phyloP scores from a whole-genome alignment of 495 filamentous ascomycete genomes.

The Aspergillus sparsus region DNA sequence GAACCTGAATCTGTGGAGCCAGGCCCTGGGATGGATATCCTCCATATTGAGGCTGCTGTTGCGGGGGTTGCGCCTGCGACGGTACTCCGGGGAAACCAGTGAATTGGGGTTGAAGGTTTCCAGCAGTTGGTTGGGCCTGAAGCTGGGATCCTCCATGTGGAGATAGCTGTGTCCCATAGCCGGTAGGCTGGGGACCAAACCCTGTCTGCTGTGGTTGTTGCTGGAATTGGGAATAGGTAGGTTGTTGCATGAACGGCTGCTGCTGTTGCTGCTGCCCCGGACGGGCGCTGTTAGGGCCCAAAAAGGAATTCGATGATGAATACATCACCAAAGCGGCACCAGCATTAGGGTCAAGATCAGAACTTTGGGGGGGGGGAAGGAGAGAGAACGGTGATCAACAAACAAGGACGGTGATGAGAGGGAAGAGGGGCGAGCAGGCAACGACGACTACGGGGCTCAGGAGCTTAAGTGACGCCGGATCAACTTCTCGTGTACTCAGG shows the following conservation, averaged over 20 bases:
- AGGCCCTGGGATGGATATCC: slow-evolving; percentile 44
- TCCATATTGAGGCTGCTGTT: slow-evolving; percentile 47
- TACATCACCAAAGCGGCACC: slow-evolving; percentile 62
- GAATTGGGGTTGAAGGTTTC: slow-evolving; percentile 63
- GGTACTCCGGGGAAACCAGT: slow-evolving; percentile 54
- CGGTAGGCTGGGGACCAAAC: slow-evolving; percentile 53
- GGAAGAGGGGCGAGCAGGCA: slow-evolving; percentile 13
- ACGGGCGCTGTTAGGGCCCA: slow-evolving; percentile 73
- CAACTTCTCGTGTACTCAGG: slow-evolving; percentile 19
- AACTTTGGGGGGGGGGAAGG: slow-evolving; percentile 25
- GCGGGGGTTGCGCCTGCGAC: slow-evolving; percentile 40
- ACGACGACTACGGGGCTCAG: slow-evolving; percentile 13
- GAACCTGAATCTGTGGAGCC: slow-evolving; percentile 52
- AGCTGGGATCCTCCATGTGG: slow-evolving; percentile 51
- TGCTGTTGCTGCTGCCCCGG: slow-evolving; percentile 59
- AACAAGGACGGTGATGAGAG: slow-evolving; percentile 16
- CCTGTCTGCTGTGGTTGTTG: slow-evolving; percentile 58
- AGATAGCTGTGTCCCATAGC: slow-evolving; percentile 55
- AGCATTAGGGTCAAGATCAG: slow-evolving; percentile 32
- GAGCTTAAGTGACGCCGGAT: slow-evolving; percentile 20
- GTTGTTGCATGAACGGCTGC: slow-evolving; percentile 52
- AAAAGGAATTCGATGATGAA: slow-evolving; percentile 81
- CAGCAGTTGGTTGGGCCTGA: slow-evolving; percentile 59
- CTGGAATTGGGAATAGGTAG: slow-evolving; percentile 48
- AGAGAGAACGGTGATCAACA: slow-evolving; percentile 19